Base-by-base conservation (phyloP, 345 rosid species). In the Dovyalis caffra region DNA sequence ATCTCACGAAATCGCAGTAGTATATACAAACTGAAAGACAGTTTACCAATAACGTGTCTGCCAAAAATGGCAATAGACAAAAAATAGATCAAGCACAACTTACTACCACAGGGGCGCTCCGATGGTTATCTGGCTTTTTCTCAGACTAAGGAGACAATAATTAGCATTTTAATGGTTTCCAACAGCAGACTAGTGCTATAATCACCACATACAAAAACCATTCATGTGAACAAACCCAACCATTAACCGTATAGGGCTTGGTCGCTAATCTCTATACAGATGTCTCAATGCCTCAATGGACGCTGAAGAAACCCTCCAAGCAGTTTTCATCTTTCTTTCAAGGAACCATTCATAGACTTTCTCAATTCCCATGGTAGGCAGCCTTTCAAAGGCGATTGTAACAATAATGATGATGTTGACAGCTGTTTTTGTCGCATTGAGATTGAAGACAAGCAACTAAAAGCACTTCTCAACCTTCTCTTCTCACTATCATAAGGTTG, bases 361-460 rank as follows among this genome's bases (percentile, higher is more conserved):
- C 35, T 65, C 71, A 80, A 57, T 45, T 73, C 79, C 79, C 79
- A 74, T 45, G 63, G 75, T 3, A 38, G 33, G 43, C 71, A 70
- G 15, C 83, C 83, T 76, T 73, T 78, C 69, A 74, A 47, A 9
- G 76, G 74, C 2, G 78, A 74, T 21, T 68, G 73, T 20, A 62
- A 65, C 37, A 74, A 38, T 62, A 80, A 15, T 9, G 97, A 90
- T 1, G 99, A 93, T n/a, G 92, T 85, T 2, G 98, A 91, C 12
- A 93, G 78, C 83, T 93, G 91, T 83, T 79, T 93, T 81, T 96
- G 99, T 69, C 90, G 82, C 89, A 83, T 89, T 58, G 98, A 92
- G 80, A 93, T 91, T 3, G 99, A 93, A 6, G 97, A 92, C 29
- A 92, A 79, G 82, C 91, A 88, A 78, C 74, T 89, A 81, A 95